Evolutionary conservation across 352 stramenopile species (phyloP).

Genomic region (Phytophthora parvispora): DNA sequence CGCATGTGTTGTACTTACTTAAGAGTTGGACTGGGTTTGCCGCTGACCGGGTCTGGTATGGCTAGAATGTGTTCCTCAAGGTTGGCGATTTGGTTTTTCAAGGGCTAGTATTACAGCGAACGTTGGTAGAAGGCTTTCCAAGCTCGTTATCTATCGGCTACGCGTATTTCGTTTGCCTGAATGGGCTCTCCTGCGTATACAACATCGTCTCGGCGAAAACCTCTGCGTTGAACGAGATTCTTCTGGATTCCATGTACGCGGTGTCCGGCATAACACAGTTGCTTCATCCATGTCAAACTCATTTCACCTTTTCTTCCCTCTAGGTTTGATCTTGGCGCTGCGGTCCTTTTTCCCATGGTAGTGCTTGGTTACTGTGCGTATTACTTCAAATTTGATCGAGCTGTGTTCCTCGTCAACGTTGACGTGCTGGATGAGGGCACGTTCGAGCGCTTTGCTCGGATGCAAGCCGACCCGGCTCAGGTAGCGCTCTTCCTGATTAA

Average conservation of each 20-base stretch:
- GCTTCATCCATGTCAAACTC: too few species aligned
- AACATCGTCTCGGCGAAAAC: conserved; percentile 26
- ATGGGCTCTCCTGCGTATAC: conserved; percentile 24
- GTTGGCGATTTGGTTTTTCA: conserved; percentile 36
- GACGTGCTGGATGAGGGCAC: conserved; percentile 19
- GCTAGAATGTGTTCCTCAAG: conserved; percentile 43
- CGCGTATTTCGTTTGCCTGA: conserved; percentile 31
- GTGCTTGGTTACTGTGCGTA: conserved; percentile 26
- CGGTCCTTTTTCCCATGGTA: conserved; percentile 35
- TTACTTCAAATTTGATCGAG: conserved; percentile 39
- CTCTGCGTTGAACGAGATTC: conserved; percentile 37
- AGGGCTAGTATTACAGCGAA: conserved; percentile 20
- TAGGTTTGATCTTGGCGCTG: conserved; percentile 43
- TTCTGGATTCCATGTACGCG: conserved; percentile 38
- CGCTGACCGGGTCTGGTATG: background rate
- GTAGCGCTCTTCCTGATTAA: conserved; percentile 32
- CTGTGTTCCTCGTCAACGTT: conserved; percentile 23
- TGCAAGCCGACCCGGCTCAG: conserved; percentile 34
- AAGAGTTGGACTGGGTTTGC: too few species aligned
- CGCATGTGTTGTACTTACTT: too few species aligned
- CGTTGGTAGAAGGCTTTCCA: conserved; percentile 32
- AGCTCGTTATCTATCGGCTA: conserved; percentile 23
- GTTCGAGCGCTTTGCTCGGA: conserved; percentile 39
- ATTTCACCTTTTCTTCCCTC: background rate
- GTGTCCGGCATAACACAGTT: background rate